Base-by-base conservation (phyloP, 1,284 basidiomycete genomes). In the Rhodotorula sp. region DNA sequence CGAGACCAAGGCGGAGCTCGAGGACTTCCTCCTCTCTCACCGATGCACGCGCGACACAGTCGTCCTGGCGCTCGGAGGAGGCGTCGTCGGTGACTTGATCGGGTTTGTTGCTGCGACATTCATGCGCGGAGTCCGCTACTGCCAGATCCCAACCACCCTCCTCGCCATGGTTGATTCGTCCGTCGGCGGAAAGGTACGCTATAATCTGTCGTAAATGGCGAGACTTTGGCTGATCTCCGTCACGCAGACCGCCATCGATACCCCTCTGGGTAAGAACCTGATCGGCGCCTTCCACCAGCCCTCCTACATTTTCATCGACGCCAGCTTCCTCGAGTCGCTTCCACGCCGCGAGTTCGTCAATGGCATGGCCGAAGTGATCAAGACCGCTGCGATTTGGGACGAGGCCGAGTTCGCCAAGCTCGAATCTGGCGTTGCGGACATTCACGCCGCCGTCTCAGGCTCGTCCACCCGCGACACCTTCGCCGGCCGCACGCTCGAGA, bases 241-340 rank as follows among this genome's bases (percentile, higher is more conserved):
- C 13, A 20, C 24, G 4, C 63, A 79, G 85, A 99, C 96, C 1
- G 96, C 95, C 44, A 95, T 99, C 75, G 96, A 99, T 80, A 97
- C 94, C 0, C 92, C 89, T 6, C 88, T 90, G 74, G 96, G 95
- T 71, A 99, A 99, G 84, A 99, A 99, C 81, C 86, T 99, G 75
- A 92, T 99, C 76, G 96, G 95, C 72, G 90, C 95, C 6, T 99
- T 99, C 84, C 94, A 94, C 91, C 96, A 99, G 82, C 95, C 95
- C 2, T 87, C 90, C 77, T 98, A 90, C 83, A 90, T 98, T 79
- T 99, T 99, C 82, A 96, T 98, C 76, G 96, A 99, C 80, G 90
- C 92, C 24, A 90, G 94, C 1, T 96, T 96, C 84, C 86, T 99
- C 70, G 91, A 93, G 76, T 95, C 93, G 2, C 88, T 99, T 8